Base-by-base conservation (phyloP, 805 yeast genomes). In the Pichia kluyveri region DNA sequence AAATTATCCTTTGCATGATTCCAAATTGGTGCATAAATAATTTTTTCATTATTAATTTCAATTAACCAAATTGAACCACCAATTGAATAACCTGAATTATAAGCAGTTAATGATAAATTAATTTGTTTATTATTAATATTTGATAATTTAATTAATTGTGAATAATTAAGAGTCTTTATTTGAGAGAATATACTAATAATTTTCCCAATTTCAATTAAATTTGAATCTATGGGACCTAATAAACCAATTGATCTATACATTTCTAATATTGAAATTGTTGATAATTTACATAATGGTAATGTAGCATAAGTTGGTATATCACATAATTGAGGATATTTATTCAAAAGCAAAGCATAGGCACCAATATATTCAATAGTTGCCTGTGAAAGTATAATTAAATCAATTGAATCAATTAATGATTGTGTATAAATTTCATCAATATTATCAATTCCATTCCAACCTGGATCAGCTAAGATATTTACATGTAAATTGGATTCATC, bases 61-160 rank as follows among this genome's bases (percentile, higher is more conserved):
- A 91, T 63, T 37, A 82, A 69, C 97, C 97, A 90, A 42, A 90
- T 79, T 0, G 95, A 80, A 14, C 99, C 98, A 52, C 99, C 99
- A 30, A 93, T 72, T 0, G 95, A 74, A 60, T 87, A 96, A 4
- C 99, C 99, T 0, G 97, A 82, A 62, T 86, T 89, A 56, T 82
- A 80, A 0, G 97, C 95, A 0, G 95, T 82, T 23, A 91, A 68
- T 4, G 77, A 70, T 37, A 82, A 62, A 32, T 82, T 86, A 50
- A 78, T 71, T 75, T 8, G 83, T 88, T 49, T 79, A 68, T 44
- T 86, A 66, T 40, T 43, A 4, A 47, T 36, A 39, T 43, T 44
- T 1, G 54, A 46, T 6, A 43, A 36, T 32, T 74, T 74, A 14
- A 83, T 70, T 2, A 86, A 76, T 62, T 93, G 99, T 0, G 89